phyloP scores from a whole-genome alignment of 345 rosid species.

The Lumnitzera littorea region DNA sequence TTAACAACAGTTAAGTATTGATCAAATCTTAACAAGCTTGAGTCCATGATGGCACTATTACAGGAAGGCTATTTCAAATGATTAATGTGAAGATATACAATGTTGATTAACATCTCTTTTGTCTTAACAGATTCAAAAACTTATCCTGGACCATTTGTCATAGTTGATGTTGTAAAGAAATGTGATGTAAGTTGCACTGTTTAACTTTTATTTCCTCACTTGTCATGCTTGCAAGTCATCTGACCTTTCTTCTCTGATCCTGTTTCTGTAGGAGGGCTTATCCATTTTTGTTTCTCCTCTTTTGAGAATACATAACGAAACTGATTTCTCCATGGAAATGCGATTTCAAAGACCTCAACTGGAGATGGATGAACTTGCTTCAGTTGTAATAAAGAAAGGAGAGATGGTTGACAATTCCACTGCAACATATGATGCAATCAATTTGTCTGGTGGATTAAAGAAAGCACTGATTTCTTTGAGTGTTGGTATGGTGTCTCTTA shows the following conservation, averaged over 20 bases:
- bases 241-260: slow-evolving; percentile 1
- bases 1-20: no score
- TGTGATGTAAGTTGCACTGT: slow-evolving; percentile 43
- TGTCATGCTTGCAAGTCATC: slow-evolving; percentile 6
- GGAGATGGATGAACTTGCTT: slow-evolving; percentile 47
- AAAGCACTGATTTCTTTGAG: slow-evolving; percentile 71
- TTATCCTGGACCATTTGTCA: slow-evolving; percentile 83
- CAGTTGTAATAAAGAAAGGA: slow-evolving; percentile 56
- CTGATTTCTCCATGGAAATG: slow-evolving; percentile 67
- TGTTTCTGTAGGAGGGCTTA: slow-evolving; percentile 60
- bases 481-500: slow-evolving; percentile 47
- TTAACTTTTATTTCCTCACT: slow-evolving; percentile 4
- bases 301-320: slow-evolving; percentile 74
- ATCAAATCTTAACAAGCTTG: no score
- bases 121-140: slow-evolving; percentile 58
- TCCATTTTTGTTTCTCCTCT: slow-evolving; percentile 80
- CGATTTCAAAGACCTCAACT: slow-evolving; percentile 66
- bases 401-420: slow-evolving; percentile 79
- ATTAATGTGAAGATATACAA: background rate
- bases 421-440: slow-evolving; percentile 69
- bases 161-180: slow-evolving; percentile 59
- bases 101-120: slow-evolving; percentile 1
- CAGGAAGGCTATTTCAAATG: no score
- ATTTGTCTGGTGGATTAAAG: slow-evolving; percentile 61
- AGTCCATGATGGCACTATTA: no score